Conservation (phyloP, 2,329 filamentous ascomycete species). For the Metarhizium anisopliae region DNA sequence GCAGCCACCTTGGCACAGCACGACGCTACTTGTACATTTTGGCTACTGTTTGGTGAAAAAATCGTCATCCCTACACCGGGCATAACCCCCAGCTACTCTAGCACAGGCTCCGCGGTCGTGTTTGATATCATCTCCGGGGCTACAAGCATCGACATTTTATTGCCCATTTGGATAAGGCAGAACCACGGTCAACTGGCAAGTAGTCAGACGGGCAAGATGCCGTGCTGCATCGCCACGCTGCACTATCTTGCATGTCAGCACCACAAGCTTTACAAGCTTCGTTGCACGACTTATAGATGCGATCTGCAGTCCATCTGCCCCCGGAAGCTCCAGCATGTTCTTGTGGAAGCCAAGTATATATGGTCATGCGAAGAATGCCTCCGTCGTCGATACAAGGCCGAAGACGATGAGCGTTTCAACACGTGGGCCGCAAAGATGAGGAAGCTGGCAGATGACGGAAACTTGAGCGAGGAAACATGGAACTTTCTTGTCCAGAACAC, state of each 20-base stretch:
- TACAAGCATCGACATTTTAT: too few relatives aligned
- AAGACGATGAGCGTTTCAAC: constrained; percentile 6
- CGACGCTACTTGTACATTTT: too few relatives aligned
- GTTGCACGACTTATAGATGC: constrained; percentile 18
- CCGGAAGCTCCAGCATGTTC: constrained; percentile 8
- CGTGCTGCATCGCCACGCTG: constrained; percentile 20
- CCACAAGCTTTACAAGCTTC: constrained; percentile 16
- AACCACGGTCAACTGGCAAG: too few relatives aligned
- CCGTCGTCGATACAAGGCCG: not conserved
- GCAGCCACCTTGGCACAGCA: too few relatives aligned
- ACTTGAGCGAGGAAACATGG: not conserved
- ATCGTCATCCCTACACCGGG: too few relatives aligned
- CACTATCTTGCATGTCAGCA: constrained; percentile 18
- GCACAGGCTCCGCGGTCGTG: too few relatives aligned
- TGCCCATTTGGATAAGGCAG: too few relatives aligned
- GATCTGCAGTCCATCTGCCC: constrained; percentile 12
- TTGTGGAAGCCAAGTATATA: constrained; percentile 15
- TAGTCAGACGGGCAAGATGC: constrained; percentile 12
- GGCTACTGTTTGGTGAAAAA: too few relatives aligned
- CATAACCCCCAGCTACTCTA: too few relatives aligned
- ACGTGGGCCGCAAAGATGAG: constrained; percentile 5
- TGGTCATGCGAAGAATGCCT: constrained; percentile 21
- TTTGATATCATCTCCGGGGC: too few relatives aligned
- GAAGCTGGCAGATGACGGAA: not conserved
- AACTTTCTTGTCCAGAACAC: not conserved